Conservation (phyloP, 148 eudicot species). For the Arctostaphylos glauca region DNA sequence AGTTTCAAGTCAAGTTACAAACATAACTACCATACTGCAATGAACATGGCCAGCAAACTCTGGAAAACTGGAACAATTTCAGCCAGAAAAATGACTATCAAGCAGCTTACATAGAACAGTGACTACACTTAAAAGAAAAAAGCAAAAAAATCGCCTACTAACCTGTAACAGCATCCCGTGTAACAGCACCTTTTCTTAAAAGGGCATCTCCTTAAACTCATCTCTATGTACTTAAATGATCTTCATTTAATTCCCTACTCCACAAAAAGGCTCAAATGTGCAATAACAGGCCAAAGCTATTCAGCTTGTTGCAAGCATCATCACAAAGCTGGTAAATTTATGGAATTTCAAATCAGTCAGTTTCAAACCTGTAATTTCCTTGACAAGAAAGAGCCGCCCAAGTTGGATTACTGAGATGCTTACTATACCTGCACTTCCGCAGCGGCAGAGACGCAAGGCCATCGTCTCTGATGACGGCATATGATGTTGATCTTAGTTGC, state of each 20-base stretch:
- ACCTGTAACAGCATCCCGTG: neutral
- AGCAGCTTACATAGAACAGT: neutral
- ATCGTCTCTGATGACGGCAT: neutral
- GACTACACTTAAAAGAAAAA: neutral
- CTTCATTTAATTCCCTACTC: neutral
- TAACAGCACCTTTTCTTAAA: neutral
- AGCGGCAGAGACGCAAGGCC: neutral
- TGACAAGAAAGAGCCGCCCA: neutral
- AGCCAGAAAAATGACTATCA: neutral
- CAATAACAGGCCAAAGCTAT: neutral
- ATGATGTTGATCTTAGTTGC: too few species aligned
- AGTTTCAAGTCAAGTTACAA: neutral
- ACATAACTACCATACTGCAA: neutral
- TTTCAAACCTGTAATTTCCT: neutral
- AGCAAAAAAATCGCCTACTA: neutral
- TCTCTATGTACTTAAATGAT: neutral
- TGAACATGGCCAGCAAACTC: neutral
- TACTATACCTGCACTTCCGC: neutral
- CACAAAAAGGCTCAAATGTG: neutral
- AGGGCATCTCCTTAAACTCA: neutral
- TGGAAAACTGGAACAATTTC: neutral
- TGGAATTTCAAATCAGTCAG: neutral
- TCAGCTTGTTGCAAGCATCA: neutral
- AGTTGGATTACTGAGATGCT: neutral
- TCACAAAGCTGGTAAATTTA: neutral